phyloP scores from a whole-genome alignment of 2,329 filamentous ascomycete species.

The Fusarium sp. region DNA sequence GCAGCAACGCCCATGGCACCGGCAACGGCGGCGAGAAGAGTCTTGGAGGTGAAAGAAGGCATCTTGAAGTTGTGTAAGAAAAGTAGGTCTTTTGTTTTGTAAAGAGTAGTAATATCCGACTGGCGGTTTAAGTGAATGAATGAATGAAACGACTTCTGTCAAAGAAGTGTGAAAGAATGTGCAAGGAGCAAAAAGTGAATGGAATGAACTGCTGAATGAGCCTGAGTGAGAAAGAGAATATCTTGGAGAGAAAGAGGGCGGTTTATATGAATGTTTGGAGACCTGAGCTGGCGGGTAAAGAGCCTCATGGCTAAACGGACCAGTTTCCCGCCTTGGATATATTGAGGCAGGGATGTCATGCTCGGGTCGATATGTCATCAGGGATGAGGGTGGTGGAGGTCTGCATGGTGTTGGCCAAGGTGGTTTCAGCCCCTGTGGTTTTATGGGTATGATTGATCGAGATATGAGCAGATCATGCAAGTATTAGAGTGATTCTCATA shows the following conservation, averaged over 20 bases:
- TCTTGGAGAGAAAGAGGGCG: not conserved
- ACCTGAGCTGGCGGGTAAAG: not conserved
- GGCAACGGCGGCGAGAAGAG: constrained; percentile 40
- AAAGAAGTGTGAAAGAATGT: constrained; percentile 44
- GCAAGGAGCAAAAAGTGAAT: constrained; percentile 43
- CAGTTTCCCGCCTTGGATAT: constrained; percentile 15
- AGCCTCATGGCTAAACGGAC: constrained; percentile 24
- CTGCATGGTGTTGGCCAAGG: constrained; percentile 26
- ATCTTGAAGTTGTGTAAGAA: constrained; percentile 34
- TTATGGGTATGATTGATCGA: not conserved
- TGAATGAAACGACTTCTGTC: constrained; percentile 45
- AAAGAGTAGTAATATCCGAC: constrained; percentile 29
- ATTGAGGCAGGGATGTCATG: constrained; percentile 13
- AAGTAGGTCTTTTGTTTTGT: not conserved
- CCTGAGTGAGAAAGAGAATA: constrained; percentile 21
- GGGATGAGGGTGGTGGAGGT: constrained; percentile 18
- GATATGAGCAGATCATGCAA: constrained; percentile 21
- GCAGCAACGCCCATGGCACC: constrained; percentile 42
- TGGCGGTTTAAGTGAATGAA: constrained; percentile 37
- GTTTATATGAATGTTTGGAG: constrained; percentile 33
- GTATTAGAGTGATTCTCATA: not conserved
- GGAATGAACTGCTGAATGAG: constrained; percentile 44
- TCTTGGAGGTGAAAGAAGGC: constrained; percentile 42
- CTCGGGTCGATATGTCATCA: constrained; percentile 30
- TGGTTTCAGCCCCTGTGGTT: constrained; percentile 29